Conservation (phyloP, 495 filamentous ascomycete genomes). For the Penicillium lagena region DNA sequence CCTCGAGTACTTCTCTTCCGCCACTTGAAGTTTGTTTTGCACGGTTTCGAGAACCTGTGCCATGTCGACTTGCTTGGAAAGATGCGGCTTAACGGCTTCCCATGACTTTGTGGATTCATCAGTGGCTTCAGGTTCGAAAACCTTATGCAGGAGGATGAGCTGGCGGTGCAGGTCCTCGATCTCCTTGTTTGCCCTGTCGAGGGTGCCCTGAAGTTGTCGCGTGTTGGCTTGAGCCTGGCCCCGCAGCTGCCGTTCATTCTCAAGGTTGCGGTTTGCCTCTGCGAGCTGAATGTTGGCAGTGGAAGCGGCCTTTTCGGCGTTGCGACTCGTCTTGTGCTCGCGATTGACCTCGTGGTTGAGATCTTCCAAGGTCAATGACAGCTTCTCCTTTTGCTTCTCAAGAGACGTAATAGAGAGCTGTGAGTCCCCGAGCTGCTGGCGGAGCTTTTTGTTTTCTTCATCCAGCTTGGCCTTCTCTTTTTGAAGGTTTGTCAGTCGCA, state of each 20-base stretch:
- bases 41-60: constrained; percentile 86
- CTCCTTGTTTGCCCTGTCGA: constrained; percentile 74
- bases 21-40: constrained; percentile 76
- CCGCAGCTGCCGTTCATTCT: constrained; percentile 83
- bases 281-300: constrained; percentile 75
- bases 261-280: constrained; percentile 81
- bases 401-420: constrained; percentile 78
- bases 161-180: constrained; percentile 72
- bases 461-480: constrained; percentile 80
- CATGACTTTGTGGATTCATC: constrained; percentile 50
- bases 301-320: constrained; percentile 87
- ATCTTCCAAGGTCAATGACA: constrained; percentile 83
- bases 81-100: constrained; percentile 53
- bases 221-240: constrained; percentile 81
- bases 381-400: constrained; percentile 95
- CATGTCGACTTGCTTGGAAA: constrained; percentile 67
- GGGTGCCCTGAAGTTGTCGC: constrained; percentile 66
- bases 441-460: constrained; percentile 73
- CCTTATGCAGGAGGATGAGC: constrained; percentile 72
- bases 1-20: constrained; percentile 74
- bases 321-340: constrained; percentile 86
- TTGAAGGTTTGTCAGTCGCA: constrained; percentile 69
- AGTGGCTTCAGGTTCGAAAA: constrained; percentile 71
- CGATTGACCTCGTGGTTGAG: constrained; percentile 87
- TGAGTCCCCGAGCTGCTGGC: constrained; percentile 80